These are phyloP conservation scores for Cichorium intybus DNA, from an alignment of 140 eudicot species.

Conservation along the genomic window DNA sequence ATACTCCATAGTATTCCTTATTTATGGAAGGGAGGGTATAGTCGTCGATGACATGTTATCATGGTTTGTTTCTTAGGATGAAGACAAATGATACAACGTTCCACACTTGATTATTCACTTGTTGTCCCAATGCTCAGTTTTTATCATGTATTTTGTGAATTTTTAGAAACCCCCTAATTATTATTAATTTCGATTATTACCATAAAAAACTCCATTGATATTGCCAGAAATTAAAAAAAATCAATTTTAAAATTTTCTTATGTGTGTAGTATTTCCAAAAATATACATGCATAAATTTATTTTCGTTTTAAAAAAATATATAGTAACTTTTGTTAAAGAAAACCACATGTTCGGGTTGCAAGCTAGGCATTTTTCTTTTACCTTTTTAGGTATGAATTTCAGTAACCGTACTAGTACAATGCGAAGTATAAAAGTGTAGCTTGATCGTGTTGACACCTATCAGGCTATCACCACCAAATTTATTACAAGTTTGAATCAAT, in stretches of 20 bases:
- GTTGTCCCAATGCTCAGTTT: slow-evolving; percentile 21
- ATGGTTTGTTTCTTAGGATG: slow-evolving; percentile 27
- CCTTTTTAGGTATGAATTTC: no score
- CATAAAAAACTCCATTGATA: neutral
- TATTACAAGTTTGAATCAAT: no score
- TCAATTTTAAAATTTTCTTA: neutral
- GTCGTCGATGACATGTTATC: slow-evolving; percentile 22
- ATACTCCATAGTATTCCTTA: neutral
- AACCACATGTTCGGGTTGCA: no score
- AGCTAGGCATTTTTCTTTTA: no score
- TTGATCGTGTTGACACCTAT: no score
- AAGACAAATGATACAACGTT: slow-evolving; percentile 24
- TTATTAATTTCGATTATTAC: neutral
- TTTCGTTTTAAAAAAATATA: no score
- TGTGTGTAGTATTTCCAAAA: neutral
- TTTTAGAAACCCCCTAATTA: neutral
- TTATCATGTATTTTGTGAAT: slow-evolving; percentile 18
- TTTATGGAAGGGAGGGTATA: neutral
- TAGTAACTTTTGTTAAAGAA: no score
- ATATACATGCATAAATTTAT: no score
- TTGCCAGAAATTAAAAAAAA: neutral
- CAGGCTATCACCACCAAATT: no score
- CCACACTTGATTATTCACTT: slow-evolving; percentile 22
- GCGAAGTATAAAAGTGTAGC: no score
- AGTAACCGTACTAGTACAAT: no score